Conservation (phyloP, 139 green algal genomes). For the Trebouxia sp. region DNA sequence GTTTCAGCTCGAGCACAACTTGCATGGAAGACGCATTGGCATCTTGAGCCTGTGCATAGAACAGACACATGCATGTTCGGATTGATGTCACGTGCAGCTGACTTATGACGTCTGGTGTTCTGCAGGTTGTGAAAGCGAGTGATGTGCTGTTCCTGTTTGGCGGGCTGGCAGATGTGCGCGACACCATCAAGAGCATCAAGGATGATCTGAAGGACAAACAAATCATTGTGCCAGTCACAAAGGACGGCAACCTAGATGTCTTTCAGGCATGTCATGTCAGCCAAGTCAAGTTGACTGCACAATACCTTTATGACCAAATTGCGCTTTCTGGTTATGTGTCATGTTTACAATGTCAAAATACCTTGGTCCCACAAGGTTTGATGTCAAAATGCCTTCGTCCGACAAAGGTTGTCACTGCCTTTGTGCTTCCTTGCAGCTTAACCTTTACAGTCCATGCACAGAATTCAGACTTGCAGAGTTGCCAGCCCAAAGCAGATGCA, state of each 20-base stretch:
- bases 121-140: slow-evolving; percentile 19
- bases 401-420: no score
- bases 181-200: slow-evolving; percentile 9
- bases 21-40: no score
- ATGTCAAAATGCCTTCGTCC: no score
- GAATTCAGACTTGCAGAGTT: no score
- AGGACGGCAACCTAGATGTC: slow-evolving; percentile 16
- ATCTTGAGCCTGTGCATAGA: not conserved
- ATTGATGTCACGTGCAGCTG: not conserved
- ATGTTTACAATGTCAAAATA: no score
- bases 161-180: not conserved
- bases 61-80: not conserved
- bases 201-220: not conserved
- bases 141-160: slow-evolving; percentile 30
- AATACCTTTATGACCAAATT: no score
- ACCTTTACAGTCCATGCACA: no score
- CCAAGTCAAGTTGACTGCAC: no score
- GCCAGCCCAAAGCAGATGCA: no score
- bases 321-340: not conserved
- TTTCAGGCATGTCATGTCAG: not conserved
- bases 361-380: no score
- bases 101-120: not conserved
- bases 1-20: no score
- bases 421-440: no score
- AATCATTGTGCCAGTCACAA: slow-evolving; percentile 25